These are phyloP conservation scores for Alloteropsis semialata DNA, from an alignment of 176 grass and related monocot genomes.

Conservation along the genomic window DNA sequence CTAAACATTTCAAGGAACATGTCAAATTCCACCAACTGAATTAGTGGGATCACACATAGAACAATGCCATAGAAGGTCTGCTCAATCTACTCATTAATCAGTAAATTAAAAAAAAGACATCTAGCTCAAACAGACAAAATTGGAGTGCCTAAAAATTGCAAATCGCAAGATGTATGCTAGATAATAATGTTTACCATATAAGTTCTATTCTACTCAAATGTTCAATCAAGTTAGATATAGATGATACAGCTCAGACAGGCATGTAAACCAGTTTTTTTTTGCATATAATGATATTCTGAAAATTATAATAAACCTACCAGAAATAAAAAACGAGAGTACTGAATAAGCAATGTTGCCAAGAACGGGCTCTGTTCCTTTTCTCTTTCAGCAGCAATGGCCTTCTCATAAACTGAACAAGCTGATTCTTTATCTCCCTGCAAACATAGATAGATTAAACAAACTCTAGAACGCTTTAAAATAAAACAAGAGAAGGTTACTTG, in stretches of 20 bases:
- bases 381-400: constrained; percentile 68
- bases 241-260: neutral
- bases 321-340: constrained; percentile 85
- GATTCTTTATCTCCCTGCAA: constrained; percentile 67
- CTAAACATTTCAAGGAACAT: constrained; percentile 44
- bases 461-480: neutral
- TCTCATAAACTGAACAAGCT: constrained; percentile 82
- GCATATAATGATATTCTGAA: neutral
- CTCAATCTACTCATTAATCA: neutral
- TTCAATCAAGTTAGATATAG: neutral
- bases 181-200: neutral
- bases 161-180: neutral
- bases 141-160: neutral
- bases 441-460: constrained; percentile 12
- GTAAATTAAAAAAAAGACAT: neutral
- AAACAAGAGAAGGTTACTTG: neutral
- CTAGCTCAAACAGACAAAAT: neutral
- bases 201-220: neutral
- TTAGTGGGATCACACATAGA: neutral
- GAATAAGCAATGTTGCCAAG: constrained; percentile 67
- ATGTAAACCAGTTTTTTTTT: neutral
- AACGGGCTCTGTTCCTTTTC: constrained; percentile 71
- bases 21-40: constrained; percentile 20
- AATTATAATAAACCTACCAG: constrained; percentile 42
- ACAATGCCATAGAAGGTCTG: neutral